Percentiles rank a stretch among this genome's conserved stretches.
Evolutionary conservation across 2,329 filamentous ascomycete genomes (phyloP).

Genomic region (Xylaria hypoxylon): DNA sequence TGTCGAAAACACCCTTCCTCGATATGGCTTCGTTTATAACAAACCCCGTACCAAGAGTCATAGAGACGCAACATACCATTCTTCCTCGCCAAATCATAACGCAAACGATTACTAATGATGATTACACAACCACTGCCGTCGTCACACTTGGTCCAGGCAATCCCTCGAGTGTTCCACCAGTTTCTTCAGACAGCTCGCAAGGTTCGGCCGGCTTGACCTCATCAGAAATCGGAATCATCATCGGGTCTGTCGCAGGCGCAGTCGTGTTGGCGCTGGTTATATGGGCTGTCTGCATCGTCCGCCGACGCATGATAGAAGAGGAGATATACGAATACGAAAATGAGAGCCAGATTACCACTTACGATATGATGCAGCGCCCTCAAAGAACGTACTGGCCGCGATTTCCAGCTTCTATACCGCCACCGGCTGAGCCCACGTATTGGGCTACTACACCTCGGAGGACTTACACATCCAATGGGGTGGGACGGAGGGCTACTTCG

Average conservation of each 20-base stretch:
- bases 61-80: constrained; percentile 23
- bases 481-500: constrained; percentile 13
- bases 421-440: constrained; percentile 43
- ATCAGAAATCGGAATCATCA: constrained; percentile 46
- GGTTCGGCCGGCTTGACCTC: constrained; percentile 41
- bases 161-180: constrained; percentile 33
- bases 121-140: constrained; percentile 46
- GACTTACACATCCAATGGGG: constrained; percentile 31
- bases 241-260: constrained; percentile 45
- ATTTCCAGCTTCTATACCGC: constrained; percentile 46
- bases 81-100: constrained; percentile 47
- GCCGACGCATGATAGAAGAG: constrained; percentile 36
- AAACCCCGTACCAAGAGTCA: neutral
- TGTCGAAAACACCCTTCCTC: constrained; percentile 1
- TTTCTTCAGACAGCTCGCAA: constrained; percentile 19
- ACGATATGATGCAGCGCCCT: constrained; percentile 11
- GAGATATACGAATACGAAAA: constrained; percentile 22
- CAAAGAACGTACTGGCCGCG: constrained; percentile 38
- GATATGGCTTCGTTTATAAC: constrained; percentile 27
- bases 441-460: constrained; percentile 18
- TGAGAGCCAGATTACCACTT: neutral
- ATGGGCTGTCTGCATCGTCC: constrained; percentile 42
- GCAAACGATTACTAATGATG: constrained; percentile 48
- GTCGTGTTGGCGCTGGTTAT: constrained; percentile 42
- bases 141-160: constrained; percentile 47